phyloP scores from a whole-genome alignment of 352 stramenopile species.

The Phytophthora sansomeana region DNA sequence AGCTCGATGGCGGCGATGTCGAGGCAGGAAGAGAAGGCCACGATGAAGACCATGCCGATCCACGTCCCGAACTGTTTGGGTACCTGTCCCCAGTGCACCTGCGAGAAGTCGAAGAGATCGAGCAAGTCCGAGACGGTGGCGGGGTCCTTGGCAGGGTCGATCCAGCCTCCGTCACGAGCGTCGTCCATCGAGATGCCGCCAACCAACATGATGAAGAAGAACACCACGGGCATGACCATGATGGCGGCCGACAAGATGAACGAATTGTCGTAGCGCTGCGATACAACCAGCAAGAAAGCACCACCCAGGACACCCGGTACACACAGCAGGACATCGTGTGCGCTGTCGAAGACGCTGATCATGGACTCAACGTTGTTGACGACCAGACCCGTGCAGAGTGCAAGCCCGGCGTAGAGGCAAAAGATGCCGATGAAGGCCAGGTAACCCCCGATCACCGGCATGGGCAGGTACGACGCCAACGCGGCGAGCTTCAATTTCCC shows the following conservation, averaged over 20 bases:
- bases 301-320: slow-evolving; percentile 87
- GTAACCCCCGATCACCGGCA: slow-evolving; percentile 98
- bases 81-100: slow-evolving; percentile 91
- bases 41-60: slow-evolving; percentile 97
- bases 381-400: slow-evolving; percentile 87
- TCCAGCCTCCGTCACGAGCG: slow-evolving; percentile 92
- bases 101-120: slow-evolving; percentile 90
- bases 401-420: slow-evolving; percentile 92
- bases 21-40: slow-evolving; percentile 96
- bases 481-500: slow-evolving; percentile 93
- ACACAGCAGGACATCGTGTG: slow-evolving; percentile 80
- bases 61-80: slow-evolving; percentile 91
- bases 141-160: slow-evolving; percentile 72
- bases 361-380: slow-evolving; percentile 90
- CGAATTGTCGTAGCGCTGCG: slow-evolving; percentile 75
- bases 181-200: slow-evolving; percentile 88
- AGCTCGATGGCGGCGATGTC: slow-evolving; percentile 98
- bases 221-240: slow-evolving; percentile 88
- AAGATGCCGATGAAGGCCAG: slow-evolving; percentile 98
- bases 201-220: slow-evolving; percentile 90
- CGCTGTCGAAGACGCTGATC: slow-evolving; percentile 56
- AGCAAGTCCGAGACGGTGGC: slow-evolving; percentile 72
- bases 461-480: slow-evolving; percentile 96
- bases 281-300: slow-evolving; percentile 82
- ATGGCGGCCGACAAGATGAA: slow-evolving; percentile 82